phyloP scores from a whole-genome alignment of 1,139 yeast genomes.

The Suhomyces taliae region DNA sequence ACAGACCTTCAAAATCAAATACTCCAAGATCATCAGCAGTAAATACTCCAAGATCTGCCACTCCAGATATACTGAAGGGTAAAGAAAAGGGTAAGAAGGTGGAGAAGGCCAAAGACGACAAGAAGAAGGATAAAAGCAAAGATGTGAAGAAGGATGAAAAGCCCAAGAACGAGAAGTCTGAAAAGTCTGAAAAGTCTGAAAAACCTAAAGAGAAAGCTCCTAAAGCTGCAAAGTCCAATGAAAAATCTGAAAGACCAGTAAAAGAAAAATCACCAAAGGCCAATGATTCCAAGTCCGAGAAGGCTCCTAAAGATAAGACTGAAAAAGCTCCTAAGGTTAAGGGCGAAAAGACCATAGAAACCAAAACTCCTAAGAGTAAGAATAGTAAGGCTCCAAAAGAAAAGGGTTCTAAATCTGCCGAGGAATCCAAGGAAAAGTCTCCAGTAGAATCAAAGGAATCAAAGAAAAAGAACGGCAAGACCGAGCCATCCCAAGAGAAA shows the following conservation, averaged over 20 bases:
- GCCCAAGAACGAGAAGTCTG: neutral
- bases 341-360: neutral
- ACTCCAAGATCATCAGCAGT: constrained; percentile 3
- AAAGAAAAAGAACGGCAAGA: no score
- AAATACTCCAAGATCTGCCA: constrained; percentile 6
- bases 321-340: neutral
- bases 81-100: neutral
- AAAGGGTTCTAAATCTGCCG: no score
- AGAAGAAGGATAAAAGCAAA: neutral
- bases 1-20: neutral
- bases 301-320: neutral
- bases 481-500: neutral
- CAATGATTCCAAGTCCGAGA: neutral
- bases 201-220: neutral
- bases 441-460: neutral
- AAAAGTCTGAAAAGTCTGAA: neutral
- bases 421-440: neutral
- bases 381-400: neutral
- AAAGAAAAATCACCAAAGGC: neutral
- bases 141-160: neutral
- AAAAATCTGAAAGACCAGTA: neutral
- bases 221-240: neutral
- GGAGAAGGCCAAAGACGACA: neutral
- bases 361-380: neutral
- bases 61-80: constrained; percentile 3